These are phyloP conservation scores for Tetracladium marchalianum DNA, from an alignment of 495 filamentous ascomycete genomes.

Conservation along the genomic window DNA sequence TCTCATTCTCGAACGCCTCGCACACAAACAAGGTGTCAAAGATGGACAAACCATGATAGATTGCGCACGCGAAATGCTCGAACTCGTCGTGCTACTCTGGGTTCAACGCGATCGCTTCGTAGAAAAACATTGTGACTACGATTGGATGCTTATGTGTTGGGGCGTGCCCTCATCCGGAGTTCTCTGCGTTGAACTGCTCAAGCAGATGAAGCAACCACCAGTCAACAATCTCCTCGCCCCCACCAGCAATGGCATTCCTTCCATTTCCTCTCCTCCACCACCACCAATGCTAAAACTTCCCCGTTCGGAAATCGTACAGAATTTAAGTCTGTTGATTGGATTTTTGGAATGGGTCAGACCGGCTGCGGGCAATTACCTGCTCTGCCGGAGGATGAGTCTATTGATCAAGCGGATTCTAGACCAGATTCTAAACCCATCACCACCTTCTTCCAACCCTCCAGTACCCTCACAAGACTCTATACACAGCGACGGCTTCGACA, in stretches of 20 bases:
- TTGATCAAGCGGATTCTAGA: conserved; percentile 19
- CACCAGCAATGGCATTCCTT: too few species aligned
- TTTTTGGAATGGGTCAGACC: conserved; percentile 21
- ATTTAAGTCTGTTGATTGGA: conserved; percentile 15
- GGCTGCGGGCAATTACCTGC: conserved; percentile 18
- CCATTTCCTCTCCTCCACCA: too few species aligned
- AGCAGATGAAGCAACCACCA: conserved; percentile 10
- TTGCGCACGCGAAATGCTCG: conserved; percentile 20
- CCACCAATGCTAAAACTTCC: conserved; percentile 1
- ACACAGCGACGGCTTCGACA: neutral
- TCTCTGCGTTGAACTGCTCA: conserved; percentile 19
- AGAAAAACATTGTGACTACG: conserved; percentile 16
- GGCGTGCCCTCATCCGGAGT: conserved; percentile 18
- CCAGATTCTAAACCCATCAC: conserved; percentile 14
- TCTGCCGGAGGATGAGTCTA: conserved; percentile 12
- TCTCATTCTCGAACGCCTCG: conserved; percentile 9
- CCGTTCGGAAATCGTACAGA: conserved; percentile 18
- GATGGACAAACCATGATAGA: conserved; percentile 19
- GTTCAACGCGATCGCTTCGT: conserved; percentile 16
- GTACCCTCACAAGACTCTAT: neutral
- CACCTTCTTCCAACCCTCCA: neutral
- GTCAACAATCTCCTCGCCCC: neutral
- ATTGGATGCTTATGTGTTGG: conserved; percentile 20
- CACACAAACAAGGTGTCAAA: conserved; percentile 1
- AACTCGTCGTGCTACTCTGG: conserved; percentile 18